Conservation (phyloP, 2,329 filamentous ascomycete genomes). For the Clonostachys byssicola region DNA sequence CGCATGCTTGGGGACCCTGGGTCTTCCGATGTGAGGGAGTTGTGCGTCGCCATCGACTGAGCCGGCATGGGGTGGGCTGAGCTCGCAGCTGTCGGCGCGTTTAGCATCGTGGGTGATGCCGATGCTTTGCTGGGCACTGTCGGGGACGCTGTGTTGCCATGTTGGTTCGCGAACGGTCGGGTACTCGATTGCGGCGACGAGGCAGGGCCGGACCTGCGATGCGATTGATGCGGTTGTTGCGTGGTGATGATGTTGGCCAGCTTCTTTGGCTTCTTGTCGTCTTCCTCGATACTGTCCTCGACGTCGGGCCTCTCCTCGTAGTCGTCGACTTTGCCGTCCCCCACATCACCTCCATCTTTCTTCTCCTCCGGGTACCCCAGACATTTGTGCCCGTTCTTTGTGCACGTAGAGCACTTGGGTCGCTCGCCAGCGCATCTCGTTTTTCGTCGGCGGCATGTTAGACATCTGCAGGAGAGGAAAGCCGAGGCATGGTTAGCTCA, state of each 20-base stretch:
- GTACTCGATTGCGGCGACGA: too few species aligned
- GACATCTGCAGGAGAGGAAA: constrained; percentile 43
- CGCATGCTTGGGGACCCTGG: constrained; percentile 37
- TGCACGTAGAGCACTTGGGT: constrained; percentile 68
- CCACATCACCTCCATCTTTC: constrained; percentile 27
- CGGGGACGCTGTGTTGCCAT: too few species aligned
- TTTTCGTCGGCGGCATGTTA: constrained; percentile 73
- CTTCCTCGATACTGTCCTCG: constrained; percentile 28
- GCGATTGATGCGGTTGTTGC: not conserved
- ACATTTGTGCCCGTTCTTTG: constrained; percentile 66
- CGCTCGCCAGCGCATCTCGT: constrained; percentile 72
- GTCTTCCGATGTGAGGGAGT: constrained; percentile 1
- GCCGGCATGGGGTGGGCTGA: constrained; percentile 9
- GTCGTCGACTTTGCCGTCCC: constrained; percentile 10
- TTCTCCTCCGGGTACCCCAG: constrained; percentile 61
- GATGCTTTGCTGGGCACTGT: not conserved
- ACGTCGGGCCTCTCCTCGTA: constrained; percentile 18
- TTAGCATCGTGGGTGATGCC: constrained; percentile 2
- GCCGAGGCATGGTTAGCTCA: not conserved
- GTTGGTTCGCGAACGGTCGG: too few species aligned
- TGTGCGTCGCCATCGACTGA: not conserved
- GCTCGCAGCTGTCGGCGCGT: not conserved
- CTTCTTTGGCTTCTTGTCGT: constrained; percentile 16
- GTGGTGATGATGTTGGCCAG: constrained; percentile 4
- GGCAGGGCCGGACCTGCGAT: not conserved